Base-by-base conservation (phyloP, 495 filamentous ascomycete genomes). In the Halenospora varia region DNA sequence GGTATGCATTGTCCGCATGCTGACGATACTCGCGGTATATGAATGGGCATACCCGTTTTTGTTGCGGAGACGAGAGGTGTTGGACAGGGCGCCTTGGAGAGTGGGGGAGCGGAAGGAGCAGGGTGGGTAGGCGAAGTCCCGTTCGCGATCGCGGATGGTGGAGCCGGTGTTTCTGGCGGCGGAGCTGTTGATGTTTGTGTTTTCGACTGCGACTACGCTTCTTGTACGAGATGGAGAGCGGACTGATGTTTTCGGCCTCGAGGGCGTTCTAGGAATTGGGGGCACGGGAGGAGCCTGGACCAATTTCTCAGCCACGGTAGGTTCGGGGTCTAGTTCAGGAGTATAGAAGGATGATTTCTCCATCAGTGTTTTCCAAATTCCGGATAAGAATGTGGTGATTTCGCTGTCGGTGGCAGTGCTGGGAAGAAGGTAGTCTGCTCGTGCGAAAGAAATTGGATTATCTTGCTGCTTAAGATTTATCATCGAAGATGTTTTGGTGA, bases 391-490 rank as follows among this genome's bases (percentile, higher is more conserved):
- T 4, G 17, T 52, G 13, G 57, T 46, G 23, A 63, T 68, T 56
- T 68, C 66, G 13, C 25, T 24, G 25, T 56, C 55, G 4, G 57
- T 64, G 24, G 66, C 66, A 10, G 58, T 60, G 50, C 47, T 66
- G 0, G 63, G 54, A 41, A 68, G 57, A n/a, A 62, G 18, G 50
- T 61, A 66, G 40, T 66, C 57, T 2, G 63, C 61, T 45, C 64
- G 61, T 4, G 61, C 42, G 35, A 68, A 68, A 3, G 63, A 60
- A 26, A 46, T 24, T 2, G 13, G 20, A 9, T 13, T 29, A 15
- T 25, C 18, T 18, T 44, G 39, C 10, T 44, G 40, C 18, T 24
- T 55, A 6, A 2, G 23, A 9, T 47, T 20, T 11, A 18, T 10
- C 8, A 20, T 18, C 10, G 8, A 10, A n/a, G n/a, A n/a, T n/a